These are phyloP conservation scores for Balansia obtecta DNA, from an alignment of 2,329 filamentous ascomycete species.

Conservation along the genomic window DNA sequence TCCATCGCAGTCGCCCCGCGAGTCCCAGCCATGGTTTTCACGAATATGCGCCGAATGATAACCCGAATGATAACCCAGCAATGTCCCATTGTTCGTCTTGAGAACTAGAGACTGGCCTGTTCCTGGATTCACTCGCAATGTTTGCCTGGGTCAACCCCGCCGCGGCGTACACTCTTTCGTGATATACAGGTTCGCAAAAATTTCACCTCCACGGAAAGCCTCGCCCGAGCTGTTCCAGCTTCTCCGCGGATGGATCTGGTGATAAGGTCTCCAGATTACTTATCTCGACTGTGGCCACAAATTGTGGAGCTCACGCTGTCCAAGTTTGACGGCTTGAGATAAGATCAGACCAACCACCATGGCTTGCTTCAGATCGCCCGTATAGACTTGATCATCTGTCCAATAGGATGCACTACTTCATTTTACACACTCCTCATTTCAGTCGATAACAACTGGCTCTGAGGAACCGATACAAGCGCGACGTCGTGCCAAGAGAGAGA, in stretches of 20 bases:
- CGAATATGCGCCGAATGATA: no score
- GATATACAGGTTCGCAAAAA: no score
- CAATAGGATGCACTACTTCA: background rate
- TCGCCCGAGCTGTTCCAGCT: background rate
- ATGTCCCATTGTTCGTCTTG: no score
- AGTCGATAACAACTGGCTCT: background rate
- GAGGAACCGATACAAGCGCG: no score
- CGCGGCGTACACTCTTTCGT: no score
- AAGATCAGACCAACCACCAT: slow-evolving; percentile 4
- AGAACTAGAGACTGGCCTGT: no score
- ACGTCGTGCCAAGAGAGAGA: background rate
- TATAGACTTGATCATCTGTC: background rate
- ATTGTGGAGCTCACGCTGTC: slow-evolving; percentile 1
- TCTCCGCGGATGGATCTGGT: slow-evolving; percentile 4
- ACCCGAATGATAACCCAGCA: no score
- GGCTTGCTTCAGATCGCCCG: background rate
- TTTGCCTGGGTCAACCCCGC: no score
- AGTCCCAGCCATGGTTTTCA: no score
- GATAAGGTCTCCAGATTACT: slow-evolving; percentile 1
- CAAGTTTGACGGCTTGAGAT: background rate
- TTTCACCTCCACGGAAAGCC: background rate
- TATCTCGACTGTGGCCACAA: background rate
- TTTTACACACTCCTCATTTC: background rate
- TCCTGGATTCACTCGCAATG: no score
- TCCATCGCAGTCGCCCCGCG: no score